Percentiles rank a stretch among this genome's conserved stretches.
Conservation (phyloP, 306 rosid genomes). For the Abrus pulchellus region DNA sequence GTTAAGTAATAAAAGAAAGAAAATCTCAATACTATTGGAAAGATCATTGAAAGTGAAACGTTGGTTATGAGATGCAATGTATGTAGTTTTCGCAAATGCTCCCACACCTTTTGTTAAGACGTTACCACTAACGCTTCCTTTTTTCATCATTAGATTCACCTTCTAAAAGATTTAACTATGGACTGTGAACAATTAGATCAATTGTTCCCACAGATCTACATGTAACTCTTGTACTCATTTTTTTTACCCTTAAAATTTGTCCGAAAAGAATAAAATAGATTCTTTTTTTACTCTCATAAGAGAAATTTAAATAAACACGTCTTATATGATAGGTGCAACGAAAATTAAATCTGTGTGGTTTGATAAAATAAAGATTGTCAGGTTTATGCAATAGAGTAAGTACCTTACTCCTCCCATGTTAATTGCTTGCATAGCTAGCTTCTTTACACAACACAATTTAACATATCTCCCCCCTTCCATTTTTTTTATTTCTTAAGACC, state of each 20-base stretch:
- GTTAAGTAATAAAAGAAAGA: not conserved
- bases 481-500: constrained; percentile 21
- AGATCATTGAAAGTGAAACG: not conserved
- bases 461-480: not conserved
- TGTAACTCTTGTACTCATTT: not conserved
- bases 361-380: constrained; percentile 30
- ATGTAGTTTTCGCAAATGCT: not conserved
- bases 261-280: too few species aligned
- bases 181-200: not conserved
- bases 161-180: not conserved
- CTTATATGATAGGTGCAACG: not conserved
- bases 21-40: constrained; percentile 7
- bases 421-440: constrained; percentile 3
- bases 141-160: not conserved
- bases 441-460: constrained; percentile 13
- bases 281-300: not conserved
- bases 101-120: too few species aligned
- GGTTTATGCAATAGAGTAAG: not conserved
- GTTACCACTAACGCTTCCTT: not conserved
- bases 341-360: not conserved
- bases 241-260: not conserved
- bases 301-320: not conserved
- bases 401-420: not conserved
- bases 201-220: constrained; percentile 41
- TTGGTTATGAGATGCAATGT: not conserved